phyloP scores from a whole-genome alignment of 1,284 basidiomycete genomes.

The Marasmius sp. region DNA sequence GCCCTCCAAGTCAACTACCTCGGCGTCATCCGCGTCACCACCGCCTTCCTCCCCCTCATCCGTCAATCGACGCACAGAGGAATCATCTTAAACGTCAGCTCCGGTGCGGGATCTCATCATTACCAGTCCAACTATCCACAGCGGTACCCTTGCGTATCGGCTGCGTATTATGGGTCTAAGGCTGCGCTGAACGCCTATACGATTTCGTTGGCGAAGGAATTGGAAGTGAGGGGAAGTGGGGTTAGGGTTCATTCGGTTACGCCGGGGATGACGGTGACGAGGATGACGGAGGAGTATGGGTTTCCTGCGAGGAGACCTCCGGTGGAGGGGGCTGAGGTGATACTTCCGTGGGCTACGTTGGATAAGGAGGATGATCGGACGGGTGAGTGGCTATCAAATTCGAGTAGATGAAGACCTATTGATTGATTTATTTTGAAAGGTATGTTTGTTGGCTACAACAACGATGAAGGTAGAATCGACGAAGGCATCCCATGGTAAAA shows the following conservation, averaged over 20 bases:
- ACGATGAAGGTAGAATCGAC: too few species aligned
- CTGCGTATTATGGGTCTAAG: constrained; percentile 17
- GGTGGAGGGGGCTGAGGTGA: constrained; percentile 32
- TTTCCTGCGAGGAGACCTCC: constrained; percentile 32
- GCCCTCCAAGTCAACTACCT: constrained; percentile 38
- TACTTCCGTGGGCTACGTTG: constrained; percentile 37
- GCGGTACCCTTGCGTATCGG: background rate
- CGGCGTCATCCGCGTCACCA: constrained; percentile 37
- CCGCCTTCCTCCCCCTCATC: constrained; percentile 34
- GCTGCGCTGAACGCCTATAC: constrained; percentile 16
- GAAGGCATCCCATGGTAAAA: too few species aligned
- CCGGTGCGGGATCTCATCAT: constrained; percentile 15
- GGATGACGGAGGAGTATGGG: constrained; percentile 29
- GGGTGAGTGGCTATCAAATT: background rate
- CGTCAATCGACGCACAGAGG: constrained; percentile 16
- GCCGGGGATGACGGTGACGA: constrained; percentile 41
- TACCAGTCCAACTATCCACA: background rate
- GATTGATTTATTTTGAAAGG: too few species aligned
- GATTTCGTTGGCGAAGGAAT: constrained; percentile 12
- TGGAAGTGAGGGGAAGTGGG: constrained; percentile 22
- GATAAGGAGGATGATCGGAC: constrained; percentile 23
- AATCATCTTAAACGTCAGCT: constrained; percentile 21
- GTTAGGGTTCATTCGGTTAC: constrained; percentile 36
- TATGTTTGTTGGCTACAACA: too few species aligned
- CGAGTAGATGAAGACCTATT: too few species aligned